Percentiles rank a stretch among this genome's conserved stretches.
These are phyloP conservation scores for Colletotrichum cuscutae DNA, from an alignment of 2,329 filamentous ascomycete genomes.

Conservation along the genomic window DNA sequence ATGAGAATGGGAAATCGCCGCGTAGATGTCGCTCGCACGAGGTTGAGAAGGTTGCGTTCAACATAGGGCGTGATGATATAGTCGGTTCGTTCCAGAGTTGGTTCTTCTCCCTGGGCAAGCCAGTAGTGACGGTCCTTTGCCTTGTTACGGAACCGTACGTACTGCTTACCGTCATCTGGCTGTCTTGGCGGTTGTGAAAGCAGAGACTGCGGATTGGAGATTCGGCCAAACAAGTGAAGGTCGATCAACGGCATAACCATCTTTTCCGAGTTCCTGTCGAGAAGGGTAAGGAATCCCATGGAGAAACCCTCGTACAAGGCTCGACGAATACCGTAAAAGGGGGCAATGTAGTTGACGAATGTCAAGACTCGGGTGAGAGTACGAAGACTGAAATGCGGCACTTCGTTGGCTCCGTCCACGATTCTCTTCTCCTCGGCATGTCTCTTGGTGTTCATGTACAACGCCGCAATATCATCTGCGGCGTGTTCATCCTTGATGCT, in stretches of 20 bases:
- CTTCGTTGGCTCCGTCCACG: slow-evolving; percentile 94
- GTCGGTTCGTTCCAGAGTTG: slow-evolving; percentile 78
- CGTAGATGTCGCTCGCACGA: slow-evolving; percentile 93
- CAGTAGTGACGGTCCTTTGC: slow-evolving; percentile 81
- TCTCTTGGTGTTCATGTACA: slow-evolving; percentile 89
- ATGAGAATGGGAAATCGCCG: slow-evolving; percentile 92
- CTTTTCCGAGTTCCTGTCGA: slow-evolving; percentile 84
- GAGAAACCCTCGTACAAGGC: slow-evolving; percentile 95
- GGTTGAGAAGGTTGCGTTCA: slow-evolving; percentile 91
- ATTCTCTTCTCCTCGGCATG: slow-evolving; percentile 84
- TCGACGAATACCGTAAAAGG: slow-evolving; percentile 84
- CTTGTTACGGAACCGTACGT: slow-evolving; percentile 80
- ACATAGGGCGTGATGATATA: slow-evolving; percentile 98
- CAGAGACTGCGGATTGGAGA: slow-evolving; percentile 76
- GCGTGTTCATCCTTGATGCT: slow-evolving; percentile 78
- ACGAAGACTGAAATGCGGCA: slow-evolving; percentile 95
- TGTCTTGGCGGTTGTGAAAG: slow-evolving; percentile 82
- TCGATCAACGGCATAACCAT: slow-evolving; percentile 83
- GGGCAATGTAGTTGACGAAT: slow-evolving; percentile 86
- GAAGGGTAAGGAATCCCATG: slow-evolving; percentile 95
- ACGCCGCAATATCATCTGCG: slow-evolving; percentile 81
- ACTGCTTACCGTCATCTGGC: slow-evolving; percentile 79
- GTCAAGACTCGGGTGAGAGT: slow-evolving; percentile 90
- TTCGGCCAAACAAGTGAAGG: slow-evolving; percentile 79
- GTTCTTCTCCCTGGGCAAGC: slow-evolving; percentile 79